Evolutionary conservation across 179 eudicot genomes (phyloP).

Genomic region (Gypsophila paniculata): DNA sequence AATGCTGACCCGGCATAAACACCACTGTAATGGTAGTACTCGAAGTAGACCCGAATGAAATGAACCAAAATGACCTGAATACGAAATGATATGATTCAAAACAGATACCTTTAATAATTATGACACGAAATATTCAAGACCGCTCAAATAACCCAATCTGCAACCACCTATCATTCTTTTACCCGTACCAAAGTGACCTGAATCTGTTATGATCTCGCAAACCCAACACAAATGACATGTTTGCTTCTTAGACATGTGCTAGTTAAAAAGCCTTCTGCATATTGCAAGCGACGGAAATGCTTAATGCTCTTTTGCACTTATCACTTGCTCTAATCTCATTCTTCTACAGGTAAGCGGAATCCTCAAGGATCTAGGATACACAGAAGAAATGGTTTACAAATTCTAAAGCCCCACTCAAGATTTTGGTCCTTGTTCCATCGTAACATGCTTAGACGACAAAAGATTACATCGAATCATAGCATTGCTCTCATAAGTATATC

Average conservation of each 20-base stretch:
- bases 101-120: no score
- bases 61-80: no score
- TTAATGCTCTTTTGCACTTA: background rate
- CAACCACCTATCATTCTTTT: no score
- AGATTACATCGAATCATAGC: background rate
- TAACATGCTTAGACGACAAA: background rate
- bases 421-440: background rate
- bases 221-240: background rate
- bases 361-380: constrained; percentile 81
- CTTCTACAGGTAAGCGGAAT: constrained; percentile 57
- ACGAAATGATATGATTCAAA: no score
- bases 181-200: no score
- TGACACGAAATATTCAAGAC: no score
- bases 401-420: constrained; percentile 35
- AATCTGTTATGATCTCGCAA: background rate
- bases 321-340: constrained; percentile 1
- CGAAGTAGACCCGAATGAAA: no score
- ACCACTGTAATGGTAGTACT: no score
- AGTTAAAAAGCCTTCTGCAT: background rate
- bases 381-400: constrained; percentile 87
- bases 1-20: no score
- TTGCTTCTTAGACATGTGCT: background rate
- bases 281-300: background rate
- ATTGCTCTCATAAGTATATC: background rate
- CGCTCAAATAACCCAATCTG: no score